A percentile compares a stretch with the other conserved stretches of the same genome.
Conservation (phyloP, 305 asterid species). For the Solanum hybrid region DNA sequence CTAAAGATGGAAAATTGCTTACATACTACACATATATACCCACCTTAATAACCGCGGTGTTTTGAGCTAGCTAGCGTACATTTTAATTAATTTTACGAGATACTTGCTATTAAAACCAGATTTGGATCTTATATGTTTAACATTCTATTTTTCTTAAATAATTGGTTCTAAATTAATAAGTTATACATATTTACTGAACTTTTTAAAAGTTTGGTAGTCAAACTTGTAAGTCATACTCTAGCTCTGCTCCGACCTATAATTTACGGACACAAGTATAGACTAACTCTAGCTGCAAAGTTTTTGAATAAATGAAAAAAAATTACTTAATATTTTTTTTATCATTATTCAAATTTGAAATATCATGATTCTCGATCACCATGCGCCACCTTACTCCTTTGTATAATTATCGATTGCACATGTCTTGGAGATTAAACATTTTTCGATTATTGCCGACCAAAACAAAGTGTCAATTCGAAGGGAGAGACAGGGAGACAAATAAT, state of each 20-base stretch:
- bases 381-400: not conserved
- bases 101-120: not conserved
- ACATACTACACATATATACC: not conserved
- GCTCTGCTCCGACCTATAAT: not conserved
- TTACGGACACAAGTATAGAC: not conserved
- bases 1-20: not conserved
- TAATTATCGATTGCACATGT: constrained; percentile 7
- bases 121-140: not conserved
- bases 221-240: not conserved
- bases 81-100: not conserved
- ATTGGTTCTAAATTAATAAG: not conserved
- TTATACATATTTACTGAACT: not conserved
- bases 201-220: not conserved
- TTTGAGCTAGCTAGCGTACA: not conserved
- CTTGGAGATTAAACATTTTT: not conserved
- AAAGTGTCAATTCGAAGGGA: not conserved
- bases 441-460: constrained; percentile 9
- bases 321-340: too few species aligned
- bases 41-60: not conserved
- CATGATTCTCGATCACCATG: not conserved
- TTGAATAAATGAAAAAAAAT: not conserved
- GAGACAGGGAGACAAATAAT: not conserved
- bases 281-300: not conserved
- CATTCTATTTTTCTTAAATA: not conserved
- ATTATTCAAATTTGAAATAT: too few species aligned